Evolutionary conservation across 768 basidiomycete genomes (phyloP).

Genomic region (Mycena kentingensis): DNA sequence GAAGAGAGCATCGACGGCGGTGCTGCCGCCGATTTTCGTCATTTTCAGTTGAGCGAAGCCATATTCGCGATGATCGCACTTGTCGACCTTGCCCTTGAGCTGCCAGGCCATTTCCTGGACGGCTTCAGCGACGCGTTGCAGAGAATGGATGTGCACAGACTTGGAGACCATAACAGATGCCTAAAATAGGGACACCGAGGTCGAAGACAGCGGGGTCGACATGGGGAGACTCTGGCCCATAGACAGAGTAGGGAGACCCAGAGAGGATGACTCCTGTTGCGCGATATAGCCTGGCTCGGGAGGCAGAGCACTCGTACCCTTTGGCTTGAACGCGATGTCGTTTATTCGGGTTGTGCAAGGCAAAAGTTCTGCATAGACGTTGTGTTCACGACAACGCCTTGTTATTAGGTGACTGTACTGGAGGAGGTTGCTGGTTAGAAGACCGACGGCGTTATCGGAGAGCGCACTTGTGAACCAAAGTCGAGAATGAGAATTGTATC

Average conservation of each 20-base stretch:
- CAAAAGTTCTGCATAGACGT: conserved; percentile 96
- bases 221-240: conserved; percentile 89
- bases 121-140: not conserved
- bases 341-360: conserved; percentile 91
- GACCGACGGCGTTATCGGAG: not conserved
- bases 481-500: conserved; percentile 96
- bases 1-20: conserved; percentile 74
- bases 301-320: conserved; percentile 54
- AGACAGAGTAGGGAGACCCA: conserved; percentile 97
- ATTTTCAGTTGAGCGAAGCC: conserved; percentile 86
- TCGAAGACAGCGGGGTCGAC: conserved; percentile 91
- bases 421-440: conserved; percentile 14
- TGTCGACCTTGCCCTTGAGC: conserved; percentile 79
- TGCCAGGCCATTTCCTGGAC: conserved; percentile 90
- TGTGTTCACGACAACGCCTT: conserved; percentile 93
- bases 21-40: conserved; percentile 54
- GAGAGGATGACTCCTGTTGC: conserved; percentile 86
- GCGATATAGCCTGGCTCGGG: not conserved
- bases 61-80: conserved; percentile 92
- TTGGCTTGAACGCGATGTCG: conserved; percentile 91
- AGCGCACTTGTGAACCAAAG: conserved; percentile 89
- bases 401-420: conserved; percentile 98
- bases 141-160: conserved; percentile 40
- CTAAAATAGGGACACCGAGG: conserved; percentile 87
- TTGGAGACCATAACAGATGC: conserved; percentile 97